Base-by-base conservation (phyloP, 257 asterid genomes). In the Penstemon barbatus region DNA sequence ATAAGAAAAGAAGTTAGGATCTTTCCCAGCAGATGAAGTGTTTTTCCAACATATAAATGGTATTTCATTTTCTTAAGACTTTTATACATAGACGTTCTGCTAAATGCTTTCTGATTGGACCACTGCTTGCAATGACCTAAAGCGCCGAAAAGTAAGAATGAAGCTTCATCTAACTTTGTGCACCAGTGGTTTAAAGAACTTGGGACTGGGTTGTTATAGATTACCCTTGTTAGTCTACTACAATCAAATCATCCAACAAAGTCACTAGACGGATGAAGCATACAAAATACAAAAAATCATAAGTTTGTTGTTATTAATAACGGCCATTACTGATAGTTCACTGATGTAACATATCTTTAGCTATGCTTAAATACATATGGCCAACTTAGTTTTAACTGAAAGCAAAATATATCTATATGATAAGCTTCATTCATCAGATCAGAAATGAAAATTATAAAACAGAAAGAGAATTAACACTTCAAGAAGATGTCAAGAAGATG, bases 401-500 rank as follows among this genome's bases (percentile, higher is more conserved):
- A 61, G 43, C 58, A 67, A 37, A 37, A 62, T 45, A 25, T 25
- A 25, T 25, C 46, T 15, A 68, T 15, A 42, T 39, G 61, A 56
- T 69, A 52, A 75, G 56, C 61, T 55, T 60, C 33, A 65, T 36
- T 65, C 66, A 68, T 56, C 33, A 42, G 13, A 65, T 51, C 44
- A 58, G 9, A 64, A 19, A 74, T 61, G 50, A 65, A 70, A 25
- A 74, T 11, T 65, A 48, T 58, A 53, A 69, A 76, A 63, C 33
- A 56, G 49, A 60, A 45, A 56, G 73, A 70, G 66, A 44, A 67
- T 55, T n/a, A 66, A 65, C 70, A 67, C 25, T 60, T 80, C 53
- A 45, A 33, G 71, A 80, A 62, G 78, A 74, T 69, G 37, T 80
- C 53, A 45, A 33, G 71, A 80, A 62, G 78, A 74, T 69, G 37